Evolutionary conservation across 805 yeast genomes (phyloP), one percentile per base, ranked within the genome.

Genomic region (Wickerhamomyces strasburgensis): DNA sequence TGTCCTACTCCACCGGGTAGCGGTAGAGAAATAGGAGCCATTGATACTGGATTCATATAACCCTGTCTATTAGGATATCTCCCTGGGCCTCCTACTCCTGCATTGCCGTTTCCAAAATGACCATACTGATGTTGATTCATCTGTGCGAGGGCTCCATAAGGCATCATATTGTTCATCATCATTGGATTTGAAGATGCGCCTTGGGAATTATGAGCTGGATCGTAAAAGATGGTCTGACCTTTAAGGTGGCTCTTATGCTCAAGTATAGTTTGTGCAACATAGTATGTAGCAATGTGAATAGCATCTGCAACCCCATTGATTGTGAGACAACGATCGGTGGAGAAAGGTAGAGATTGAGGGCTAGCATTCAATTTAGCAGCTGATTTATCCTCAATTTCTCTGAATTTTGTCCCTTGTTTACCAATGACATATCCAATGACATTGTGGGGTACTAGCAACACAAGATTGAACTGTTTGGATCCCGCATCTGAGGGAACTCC

Each of bases 231-330:
- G 29, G 71, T 65, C 49, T 78, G 79, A n/a, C 70, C 61, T 49
- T 73, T 71, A 46, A 74, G 70, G 37, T 67, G 61, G 21, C 59
- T 47, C 43, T 73, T 72, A 52, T 79, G 80, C 45, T 78, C 81
- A 35, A 78, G 54, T 37, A 80, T 68, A 3, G 84, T 80, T 56
- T 79, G 83, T 1, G 84, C 78, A 38, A 84, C 70, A 54, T 80
- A 82, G 58, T 80, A 84, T 0, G 79, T 67, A 8, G 95, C 95
- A 48, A 85, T 84, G 54, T 84, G 94, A 29, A 87, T 74, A 2
- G 95, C 88, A 61, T 86, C 95, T 1, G 88, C 87, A 11, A 84
- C 90, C 6, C 95, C 95, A 5, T 72, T 65, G 6, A 86, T 72
- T 17, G 78, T 68, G 33, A 87, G 63, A 15, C 83, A 67, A 40